A percentile compares a stretch with the other conserved stretches of the same genome.
These are phyloP conservation scores for Wickerhamiella domercqiae DNA, from an alignment of 805 yeast species.

Conservation along the genomic window DNA sequence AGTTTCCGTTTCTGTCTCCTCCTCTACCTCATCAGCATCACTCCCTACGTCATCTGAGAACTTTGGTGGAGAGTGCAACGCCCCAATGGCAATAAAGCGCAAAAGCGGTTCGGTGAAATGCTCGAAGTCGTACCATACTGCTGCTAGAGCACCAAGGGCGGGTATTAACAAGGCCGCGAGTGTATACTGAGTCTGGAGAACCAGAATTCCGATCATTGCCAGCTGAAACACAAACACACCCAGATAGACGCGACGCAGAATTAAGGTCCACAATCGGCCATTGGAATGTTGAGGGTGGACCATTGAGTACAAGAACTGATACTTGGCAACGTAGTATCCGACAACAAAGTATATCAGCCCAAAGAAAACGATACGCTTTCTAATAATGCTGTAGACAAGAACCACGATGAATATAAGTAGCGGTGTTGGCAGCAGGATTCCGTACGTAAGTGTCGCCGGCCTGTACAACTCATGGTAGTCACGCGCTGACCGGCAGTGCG, in stretches of 20 bases:
- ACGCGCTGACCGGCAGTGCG: conserved; percentile 63
- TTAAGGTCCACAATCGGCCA: conserved; percentile 89
- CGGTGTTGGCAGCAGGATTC: conserved; percentile 84
- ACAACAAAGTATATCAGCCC: conserved; percentile 71
- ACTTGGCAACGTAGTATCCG: conserved; percentile 82
- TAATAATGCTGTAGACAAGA: conserved; percentile 73
- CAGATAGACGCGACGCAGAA: conserved; percentile 63
- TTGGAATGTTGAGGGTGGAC: conserved; percentile 95
- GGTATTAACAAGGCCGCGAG: conserved; percentile 62
- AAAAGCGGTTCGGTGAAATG: conserved; percentile 66
- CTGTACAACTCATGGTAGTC: conserved; percentile 59
- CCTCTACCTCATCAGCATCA: conserved; percentile 4
- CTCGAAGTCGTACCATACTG: conserved; percentile 66
- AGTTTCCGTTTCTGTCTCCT: neutral
- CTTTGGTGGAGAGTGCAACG: conserved; percentile 26
- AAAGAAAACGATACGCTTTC: conserved; percentile 71
- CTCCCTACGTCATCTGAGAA: conserved; percentile 5
- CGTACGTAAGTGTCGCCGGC: conserved; percentile 88
- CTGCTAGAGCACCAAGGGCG: conserved; percentile 52
- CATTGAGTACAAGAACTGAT: conserved; percentile 76
- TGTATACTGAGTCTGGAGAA: conserved; percentile 62
- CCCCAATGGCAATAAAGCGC: conserved; percentile 72
- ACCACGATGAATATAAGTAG: conserved; percentile 71
- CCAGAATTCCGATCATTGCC: conserved; percentile 84
- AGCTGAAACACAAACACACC: conserved; percentile 76